phyloP scores from a whole-genome alignment of 2,329 filamentous ascomycete species.

The Venturia effusa region DNA sequence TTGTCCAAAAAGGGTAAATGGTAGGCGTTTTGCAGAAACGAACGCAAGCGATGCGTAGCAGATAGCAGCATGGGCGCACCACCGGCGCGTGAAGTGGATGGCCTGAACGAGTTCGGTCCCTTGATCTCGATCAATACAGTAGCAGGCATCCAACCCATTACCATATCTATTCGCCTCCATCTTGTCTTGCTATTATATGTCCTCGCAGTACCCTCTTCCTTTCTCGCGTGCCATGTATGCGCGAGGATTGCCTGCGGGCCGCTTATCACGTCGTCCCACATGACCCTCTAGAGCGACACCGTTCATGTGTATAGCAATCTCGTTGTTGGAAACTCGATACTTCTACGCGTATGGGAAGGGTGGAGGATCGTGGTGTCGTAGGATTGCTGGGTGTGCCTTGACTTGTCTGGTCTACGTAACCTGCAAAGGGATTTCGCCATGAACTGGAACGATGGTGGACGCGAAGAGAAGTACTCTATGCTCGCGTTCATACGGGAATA shows the following conservation, averaged over 20 bases:
- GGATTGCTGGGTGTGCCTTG: background rate
- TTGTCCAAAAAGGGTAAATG: background rate
- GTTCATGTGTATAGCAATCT: background rate
- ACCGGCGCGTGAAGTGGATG: background rate
- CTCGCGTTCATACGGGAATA: no score
- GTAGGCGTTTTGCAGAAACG: background rate
- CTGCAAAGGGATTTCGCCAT: no score
- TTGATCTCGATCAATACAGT: background rate
- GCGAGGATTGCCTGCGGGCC: constrained; percentile 16
- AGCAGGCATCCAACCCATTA: background rate
- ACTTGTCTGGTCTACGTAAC: background rate
- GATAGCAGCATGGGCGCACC: background rate
- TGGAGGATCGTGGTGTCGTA: background rate
- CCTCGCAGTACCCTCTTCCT: constrained; percentile 13
- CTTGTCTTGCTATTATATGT: background rate
- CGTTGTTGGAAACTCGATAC: background rate
- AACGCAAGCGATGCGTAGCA: background rate
- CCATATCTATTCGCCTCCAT: background rate
- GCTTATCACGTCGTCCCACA: background rate
- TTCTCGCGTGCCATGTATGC: constrained; percentile 16
- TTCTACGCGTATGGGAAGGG: background rate
- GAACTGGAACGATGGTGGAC: no score
- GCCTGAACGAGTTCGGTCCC: constrained; percentile 7
- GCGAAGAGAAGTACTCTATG: no score
- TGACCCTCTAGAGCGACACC: background rate